Conservation (phyloP, 768 basidiomycete genomes). For the Austroboletus eburneus region DNA sequence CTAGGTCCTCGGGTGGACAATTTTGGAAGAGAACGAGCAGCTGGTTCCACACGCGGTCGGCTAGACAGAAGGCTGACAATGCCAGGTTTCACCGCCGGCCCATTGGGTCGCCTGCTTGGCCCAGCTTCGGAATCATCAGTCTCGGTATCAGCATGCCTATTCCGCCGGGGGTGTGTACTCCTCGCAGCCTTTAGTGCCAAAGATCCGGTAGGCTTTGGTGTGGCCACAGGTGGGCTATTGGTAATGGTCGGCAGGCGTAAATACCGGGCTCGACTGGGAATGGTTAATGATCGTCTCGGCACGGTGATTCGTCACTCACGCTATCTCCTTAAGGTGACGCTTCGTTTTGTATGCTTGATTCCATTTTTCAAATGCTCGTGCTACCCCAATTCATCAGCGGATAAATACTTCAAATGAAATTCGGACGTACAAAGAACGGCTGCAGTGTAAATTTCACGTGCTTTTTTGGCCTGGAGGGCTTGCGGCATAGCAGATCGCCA, state of each 20-base stretch:
- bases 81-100: slow-evolving; percentile 27
- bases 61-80: slow-evolving; percentile 39
- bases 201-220: slow-evolving; percentile 27
- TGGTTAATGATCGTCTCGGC: slow-evolving; percentile 25
- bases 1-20: slow-evolving; percentile 27
- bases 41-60: slow-evolving; percentile 26
- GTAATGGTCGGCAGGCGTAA: slow-evolving; percentile 64
- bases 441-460: slow-evolving; percentile 55
- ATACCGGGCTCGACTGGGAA: slow-evolving; percentile 70
- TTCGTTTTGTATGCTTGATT: slow-evolving; percentile 62
- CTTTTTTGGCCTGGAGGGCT: slow-evolving; percentile 60
- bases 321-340: slow-evolving; percentile 73
- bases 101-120: slow-evolving; percentile 24
- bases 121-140: slow-evolving; percentile 31
- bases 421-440: slow-evolving; percentile 52
- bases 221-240: slow-evolving; percentile 32
- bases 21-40: slow-evolving; percentile 24
- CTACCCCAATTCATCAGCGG: slow-evolving; percentile 11
- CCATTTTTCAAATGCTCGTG: slow-evolving; percentile 67
- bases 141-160: slow-evolving; percentile 23
- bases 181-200: slow-evolving; percentile 28
- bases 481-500: slow-evolving; percentile 73
- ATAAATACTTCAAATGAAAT: not conserved
- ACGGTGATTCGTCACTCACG: slow-evolving; percentile 49
- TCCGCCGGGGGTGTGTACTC: slow-evolving; percentile 29